Evolutionary conservation across 2,329 filamentous ascomycete genomes (phyloP).

Genomic region (Fusarium sp.): DNA sequence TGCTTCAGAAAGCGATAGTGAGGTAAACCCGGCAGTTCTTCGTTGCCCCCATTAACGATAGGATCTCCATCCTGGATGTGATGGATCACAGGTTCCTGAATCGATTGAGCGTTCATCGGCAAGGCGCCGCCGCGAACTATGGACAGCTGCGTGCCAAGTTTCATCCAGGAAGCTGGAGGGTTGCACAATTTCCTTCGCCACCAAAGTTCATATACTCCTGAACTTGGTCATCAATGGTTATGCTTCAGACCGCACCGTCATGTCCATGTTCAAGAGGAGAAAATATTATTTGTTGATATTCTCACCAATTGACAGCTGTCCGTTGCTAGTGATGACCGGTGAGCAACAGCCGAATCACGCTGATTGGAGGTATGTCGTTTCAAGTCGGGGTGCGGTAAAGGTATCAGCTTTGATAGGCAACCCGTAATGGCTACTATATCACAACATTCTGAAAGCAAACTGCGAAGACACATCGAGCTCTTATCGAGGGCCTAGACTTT

Average conservation of each 20-base stretch:
- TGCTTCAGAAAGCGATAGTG: background rate
- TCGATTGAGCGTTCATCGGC: conserved; percentile 11
- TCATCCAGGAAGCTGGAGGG: conserved; percentile 32
- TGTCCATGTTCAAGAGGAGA: background rate
- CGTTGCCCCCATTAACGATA: conserved; percentile 1
- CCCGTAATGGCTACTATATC: background rate
- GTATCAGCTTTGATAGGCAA: background rate
- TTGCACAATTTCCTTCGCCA: conserved; percentile 30
- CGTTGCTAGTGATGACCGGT: background rate
- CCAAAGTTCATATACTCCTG: conserved; percentile 9
- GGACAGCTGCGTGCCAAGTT: conserved; percentile 35
- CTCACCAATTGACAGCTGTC: background rate
- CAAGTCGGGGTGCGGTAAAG: background rate
- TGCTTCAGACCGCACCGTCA: background rate
- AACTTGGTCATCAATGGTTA: background rate
- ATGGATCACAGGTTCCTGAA: background rate
- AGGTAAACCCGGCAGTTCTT: background rate
- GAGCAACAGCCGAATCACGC: background rate
- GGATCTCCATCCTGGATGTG: background rate
- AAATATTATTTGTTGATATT: background rate
- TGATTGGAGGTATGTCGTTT: background rate
- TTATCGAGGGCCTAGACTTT: background rate
- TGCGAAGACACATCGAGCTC: background rate
- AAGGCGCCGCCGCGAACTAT: conserved; percentile 36
- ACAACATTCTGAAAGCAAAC: background rate